These are phyloP conservation scores for Eremothecium gossypii DNA, from an alignment of 1,139 yeast genomes.

Conservation along the genomic window DNA sequence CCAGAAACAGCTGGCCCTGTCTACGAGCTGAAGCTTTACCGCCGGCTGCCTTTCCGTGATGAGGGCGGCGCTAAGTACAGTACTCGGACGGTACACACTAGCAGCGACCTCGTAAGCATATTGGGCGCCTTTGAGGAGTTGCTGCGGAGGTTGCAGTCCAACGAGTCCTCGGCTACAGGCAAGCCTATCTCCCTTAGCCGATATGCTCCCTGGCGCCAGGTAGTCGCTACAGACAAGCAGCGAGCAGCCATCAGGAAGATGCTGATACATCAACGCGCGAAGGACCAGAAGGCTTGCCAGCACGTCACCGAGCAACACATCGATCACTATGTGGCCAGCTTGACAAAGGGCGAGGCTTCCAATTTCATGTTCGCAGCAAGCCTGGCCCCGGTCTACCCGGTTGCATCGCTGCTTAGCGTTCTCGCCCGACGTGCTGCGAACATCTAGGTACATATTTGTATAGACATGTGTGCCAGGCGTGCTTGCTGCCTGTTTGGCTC, in stretches of 20 bases:
- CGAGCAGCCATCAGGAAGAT: slow-evolving; percentile 13
- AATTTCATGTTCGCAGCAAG: slow-evolving; percentile 38
- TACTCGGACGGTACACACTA: slow-evolving; percentile 17
- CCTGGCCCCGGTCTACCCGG: slow-evolving; percentile 25
- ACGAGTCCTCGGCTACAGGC: slow-evolving; percentile 6
- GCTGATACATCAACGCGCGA: slow-evolving; percentile 13
- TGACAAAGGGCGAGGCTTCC: slow-evolving; percentile 35
- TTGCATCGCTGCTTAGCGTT: slow-evolving; percentile 16
- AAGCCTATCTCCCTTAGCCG: slow-evolving; percentile 18
- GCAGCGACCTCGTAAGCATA: slow-evolving; percentile 13
- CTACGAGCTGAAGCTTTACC: slow-evolving; percentile 19
- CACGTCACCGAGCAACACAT: slow-evolving; percentile 16
- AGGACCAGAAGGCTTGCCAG: slow-evolving; percentile 10
- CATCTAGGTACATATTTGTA: background rate
- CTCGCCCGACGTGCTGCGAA: slow-evolving; percentile 5
- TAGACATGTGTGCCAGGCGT: no score
- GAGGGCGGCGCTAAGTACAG: slow-evolving; percentile 11
- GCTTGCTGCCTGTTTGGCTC: no score
- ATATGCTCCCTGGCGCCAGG: slow-evolving; percentile 29
- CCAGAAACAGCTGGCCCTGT: background rate
- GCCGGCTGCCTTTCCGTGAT: slow-evolving; percentile 19
- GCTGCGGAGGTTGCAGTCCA: slow-evolving; percentile 9
- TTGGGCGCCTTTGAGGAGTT: slow-evolving; percentile 19
- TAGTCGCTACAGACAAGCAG: slow-evolving; percentile 27
- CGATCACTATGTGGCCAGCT: slow-evolving; percentile 14